Evolutionary conservation across 495 filamentous ascomycete species (phyloP).

Genomic region (Beverwykella pulmonaria): DNA sequence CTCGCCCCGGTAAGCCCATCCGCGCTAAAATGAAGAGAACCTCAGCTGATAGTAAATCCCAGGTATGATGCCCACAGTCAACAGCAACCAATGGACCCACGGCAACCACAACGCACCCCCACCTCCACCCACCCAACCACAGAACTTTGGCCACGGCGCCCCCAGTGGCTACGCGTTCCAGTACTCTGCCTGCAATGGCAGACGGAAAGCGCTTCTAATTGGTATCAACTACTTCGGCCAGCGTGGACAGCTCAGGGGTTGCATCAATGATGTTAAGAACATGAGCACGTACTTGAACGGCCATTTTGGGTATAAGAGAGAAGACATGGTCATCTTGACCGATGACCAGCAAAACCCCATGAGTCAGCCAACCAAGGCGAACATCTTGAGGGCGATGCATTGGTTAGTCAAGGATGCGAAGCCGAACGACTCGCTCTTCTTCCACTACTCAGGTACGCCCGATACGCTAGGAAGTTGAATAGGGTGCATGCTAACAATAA

Average conservation of each 20-base stretch:
- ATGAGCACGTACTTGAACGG: slow-evolving; percentile 92
- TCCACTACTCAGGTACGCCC: slow-evolving; percentile 89
- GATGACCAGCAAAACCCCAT: slow-evolving; percentile 97
- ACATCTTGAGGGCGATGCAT: slow-evolving; percentile 96
- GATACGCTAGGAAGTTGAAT: not conserved
- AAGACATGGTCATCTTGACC: slow-evolving; percentile 97
- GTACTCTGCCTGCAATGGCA: slow-evolving; percentile 90
- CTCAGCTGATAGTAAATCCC: slow-evolving; percentile 7
- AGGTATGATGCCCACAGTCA: slow-evolving; percentile 35
- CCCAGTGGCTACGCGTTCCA: slow-evolving; percentile 79
- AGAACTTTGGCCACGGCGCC: slow-evolving; percentile 77
- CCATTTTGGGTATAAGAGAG: slow-evolving; percentile 88
- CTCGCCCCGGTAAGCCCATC: slow-evolving; percentile 18
- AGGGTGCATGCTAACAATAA: not conserved
- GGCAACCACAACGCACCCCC: slow-evolving; percentile 53
- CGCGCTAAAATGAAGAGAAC: not conserved
- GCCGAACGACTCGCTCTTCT: slow-evolving; percentile 95
- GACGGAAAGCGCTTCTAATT: slow-evolving; percentile 88
- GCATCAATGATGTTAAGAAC: slow-evolving; percentile 98
- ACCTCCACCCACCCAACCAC: slow-evolving; percentile 60
- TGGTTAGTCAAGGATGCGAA: slow-evolving; percentile 96
- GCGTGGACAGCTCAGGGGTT: slow-evolving; percentile 86
- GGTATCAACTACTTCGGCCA: slow-evolving; percentile 98
- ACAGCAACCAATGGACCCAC: slow-evolving; percentile 36
- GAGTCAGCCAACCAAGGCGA: slow-evolving; percentile 94